Percentiles rank a stretch among this genome's conserved stretches.
phyloP scores from a whole-genome alignment of 2,329 filamentous ascomycete species.

The Sclerotinia sclerotiorum region DNA sequence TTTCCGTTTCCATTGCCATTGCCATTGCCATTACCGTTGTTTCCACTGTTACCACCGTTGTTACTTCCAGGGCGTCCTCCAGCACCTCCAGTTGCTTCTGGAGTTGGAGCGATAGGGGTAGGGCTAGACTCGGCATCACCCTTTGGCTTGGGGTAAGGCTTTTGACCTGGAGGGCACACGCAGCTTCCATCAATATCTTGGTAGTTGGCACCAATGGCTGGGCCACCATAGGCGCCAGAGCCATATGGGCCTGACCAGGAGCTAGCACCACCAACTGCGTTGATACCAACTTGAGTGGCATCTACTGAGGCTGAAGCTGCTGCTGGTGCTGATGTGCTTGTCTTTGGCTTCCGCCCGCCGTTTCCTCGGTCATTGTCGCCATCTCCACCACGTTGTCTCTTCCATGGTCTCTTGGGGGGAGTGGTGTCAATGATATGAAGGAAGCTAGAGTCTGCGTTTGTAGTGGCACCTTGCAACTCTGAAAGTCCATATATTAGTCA shows the following conservation, averaged over 20 bases:
- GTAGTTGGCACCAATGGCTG: background rate
- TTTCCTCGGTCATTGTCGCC: background rate
- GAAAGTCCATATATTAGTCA: background rate
- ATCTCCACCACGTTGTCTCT: background rate
- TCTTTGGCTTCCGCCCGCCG: background rate
- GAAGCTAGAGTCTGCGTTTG: background rate
- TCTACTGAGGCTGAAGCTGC: background rate
- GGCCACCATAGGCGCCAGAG: background rate
- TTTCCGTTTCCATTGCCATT: background rate
- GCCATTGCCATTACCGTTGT: background rate
- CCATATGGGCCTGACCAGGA: background rate
- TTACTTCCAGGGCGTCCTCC: background rate
- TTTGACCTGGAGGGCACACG: constrained; percentile 4
- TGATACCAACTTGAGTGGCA: constrained; percentile 1
- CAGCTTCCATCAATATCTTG: constrained; percentile 12
- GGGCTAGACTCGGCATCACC: background rate
- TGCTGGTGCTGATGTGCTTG: background rate
- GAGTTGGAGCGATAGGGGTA: background rate
- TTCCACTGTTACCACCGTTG: background rate
- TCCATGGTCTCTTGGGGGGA: background rate
- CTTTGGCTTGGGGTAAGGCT: background rate
- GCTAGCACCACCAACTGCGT: background rate
- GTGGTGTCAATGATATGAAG: background rate
- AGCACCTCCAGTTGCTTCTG: background rate
- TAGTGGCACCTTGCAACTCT: background rate